These are phyloP conservation scores for Stropharia rugosoannulata DNA, from an alignment of 768 basidiomycete genomes.

Conservation along the genomic window DNA sequence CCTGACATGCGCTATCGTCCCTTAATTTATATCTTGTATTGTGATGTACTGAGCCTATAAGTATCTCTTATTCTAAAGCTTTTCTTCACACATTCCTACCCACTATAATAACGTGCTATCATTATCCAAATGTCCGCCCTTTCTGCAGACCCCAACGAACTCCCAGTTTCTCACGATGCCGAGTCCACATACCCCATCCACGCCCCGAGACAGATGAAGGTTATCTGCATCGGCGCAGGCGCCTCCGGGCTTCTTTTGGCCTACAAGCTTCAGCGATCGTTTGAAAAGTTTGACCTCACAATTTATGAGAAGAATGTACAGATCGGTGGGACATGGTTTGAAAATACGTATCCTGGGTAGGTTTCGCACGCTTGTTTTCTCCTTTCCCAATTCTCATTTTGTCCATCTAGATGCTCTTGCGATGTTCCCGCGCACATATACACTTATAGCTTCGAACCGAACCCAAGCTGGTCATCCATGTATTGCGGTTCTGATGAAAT, in stretches of 20 bases:
- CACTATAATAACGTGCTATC: no score
- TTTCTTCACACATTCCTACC: no score
- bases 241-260: slow-evolving; percentile 30
- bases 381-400: background rate
- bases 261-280: slow-evolving; percentile 33
- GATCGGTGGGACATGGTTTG: slow-evolving; percentile 31
- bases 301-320: slow-evolving; percentile 32
- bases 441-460: slow-evolving; percentile 29
- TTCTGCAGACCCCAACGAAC: background rate
- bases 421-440: slow-evolving; percentile 30
- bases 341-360: slow-evolving; percentile 34
- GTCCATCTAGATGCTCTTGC: slow-evolving; percentile 25
- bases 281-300: slow-evolving; percentile 28
- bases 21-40: no score
- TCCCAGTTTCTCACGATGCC: background rate
- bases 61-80: no score
- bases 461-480: slow-evolving; percentile 25
- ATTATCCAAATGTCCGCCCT: no score
- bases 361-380: background rate
- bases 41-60: no score
- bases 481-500: slow-evolving; percentile 29
- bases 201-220: slow-evolving; percentile 24
- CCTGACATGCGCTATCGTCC: no score
- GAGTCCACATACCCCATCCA: slow-evolving; percentile 21
- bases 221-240: slow-evolving; percentile 31